Evolutionary conservation across 768 basidiomycete species (phyloP).

Genomic region (Phaffia tasmanica): DNA sequence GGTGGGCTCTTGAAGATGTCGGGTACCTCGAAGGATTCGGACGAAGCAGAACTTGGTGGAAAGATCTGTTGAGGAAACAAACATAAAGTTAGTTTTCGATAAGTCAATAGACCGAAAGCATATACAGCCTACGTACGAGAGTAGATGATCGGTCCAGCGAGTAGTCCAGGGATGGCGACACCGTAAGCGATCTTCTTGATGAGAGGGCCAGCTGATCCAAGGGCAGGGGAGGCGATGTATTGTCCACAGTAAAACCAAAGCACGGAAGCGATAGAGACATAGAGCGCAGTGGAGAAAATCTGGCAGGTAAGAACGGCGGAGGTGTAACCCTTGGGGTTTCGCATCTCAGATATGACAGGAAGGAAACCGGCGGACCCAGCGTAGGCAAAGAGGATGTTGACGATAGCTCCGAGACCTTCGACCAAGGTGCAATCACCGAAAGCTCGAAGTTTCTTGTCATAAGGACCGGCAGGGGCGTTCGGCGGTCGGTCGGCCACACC

Average conservation of each 20-base stretch:
- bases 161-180: slow-evolving; percentile 27
- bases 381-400: slow-evolving; percentile 31
- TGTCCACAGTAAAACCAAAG: slow-evolving; percentile 15
- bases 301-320: slow-evolving; percentile 17
- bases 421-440: slow-evolving; percentile 26
- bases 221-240: slow-evolving; percentile 31
- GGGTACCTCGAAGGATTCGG: slow-evolving; percentile 29
- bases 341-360: slow-evolving; percentile 29
- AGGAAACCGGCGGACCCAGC: slow-evolving; percentile 19
- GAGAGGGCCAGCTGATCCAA: slow-evolving; percentile 32
- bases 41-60: slow-evolving; percentile 31
- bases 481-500: slow-evolving; percentile 30
- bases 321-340: slow-evolving; percentile 17
- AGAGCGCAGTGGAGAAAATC: slow-evolving; percentile 24
- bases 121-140: neutral
- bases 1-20: slow-evolving; percentile 30
- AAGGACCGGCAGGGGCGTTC: slow-evolving; percentile 31
- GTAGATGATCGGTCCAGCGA: slow-evolving; percentile 15
- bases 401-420: slow-evolving; percentile 36
- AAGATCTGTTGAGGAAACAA: neutral
- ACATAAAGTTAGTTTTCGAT: neutral
- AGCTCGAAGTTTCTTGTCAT: slow-evolving; percentile 27
- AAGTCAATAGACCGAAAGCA: no score
- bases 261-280: slow-evolving; percentile 23
- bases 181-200: slow-evolving; percentile 31